Evolutionary conservation across 2,329 filamentous ascomycete species (phyloP).

Genomic region (Alternaria incomplexa): DNA sequence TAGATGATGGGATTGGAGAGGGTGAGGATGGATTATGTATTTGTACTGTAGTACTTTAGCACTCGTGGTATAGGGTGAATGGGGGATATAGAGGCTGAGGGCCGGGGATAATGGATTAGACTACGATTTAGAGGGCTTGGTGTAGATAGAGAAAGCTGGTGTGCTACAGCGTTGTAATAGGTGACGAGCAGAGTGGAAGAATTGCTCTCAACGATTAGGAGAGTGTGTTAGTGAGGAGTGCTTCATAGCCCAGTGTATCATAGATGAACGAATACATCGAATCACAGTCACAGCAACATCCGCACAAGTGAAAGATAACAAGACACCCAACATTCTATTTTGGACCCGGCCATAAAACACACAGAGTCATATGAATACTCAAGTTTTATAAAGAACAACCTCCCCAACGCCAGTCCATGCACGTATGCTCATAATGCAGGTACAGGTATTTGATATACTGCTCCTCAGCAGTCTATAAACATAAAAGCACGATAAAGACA

Average conservation of each 20-base stretch:
- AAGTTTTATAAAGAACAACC: neutral
- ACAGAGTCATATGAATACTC: conserved; percentile 1
- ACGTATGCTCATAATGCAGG: conserved; percentile 13
- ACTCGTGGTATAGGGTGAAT: no score
- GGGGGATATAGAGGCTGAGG: no score
- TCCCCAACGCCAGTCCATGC: conserved; percentile 16
- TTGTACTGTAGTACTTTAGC: neutral
- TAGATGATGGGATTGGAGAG: neutral
- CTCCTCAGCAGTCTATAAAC: conserved; percentile 24
- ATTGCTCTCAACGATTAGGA: neutral
- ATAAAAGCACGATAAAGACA: neutral
- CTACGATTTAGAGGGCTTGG: no score
- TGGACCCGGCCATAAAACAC: neutral
- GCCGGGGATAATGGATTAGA: no score
- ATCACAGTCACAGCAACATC: neutral
- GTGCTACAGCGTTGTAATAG: neutral
- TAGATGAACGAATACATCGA: no score
- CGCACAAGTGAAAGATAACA: neutral
- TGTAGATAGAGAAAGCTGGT: neutral
- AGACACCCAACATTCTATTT: neutral
- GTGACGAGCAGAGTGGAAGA: neutral
- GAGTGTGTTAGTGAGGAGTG: no score
- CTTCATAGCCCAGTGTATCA: no score
- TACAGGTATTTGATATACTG: conserved; percentile 25
- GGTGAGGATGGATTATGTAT: neutral